Evolutionary conservation across 2,329 filamentous ascomycete species (phyloP).

Genomic region (Xylaria hypoxylon): DNA sequence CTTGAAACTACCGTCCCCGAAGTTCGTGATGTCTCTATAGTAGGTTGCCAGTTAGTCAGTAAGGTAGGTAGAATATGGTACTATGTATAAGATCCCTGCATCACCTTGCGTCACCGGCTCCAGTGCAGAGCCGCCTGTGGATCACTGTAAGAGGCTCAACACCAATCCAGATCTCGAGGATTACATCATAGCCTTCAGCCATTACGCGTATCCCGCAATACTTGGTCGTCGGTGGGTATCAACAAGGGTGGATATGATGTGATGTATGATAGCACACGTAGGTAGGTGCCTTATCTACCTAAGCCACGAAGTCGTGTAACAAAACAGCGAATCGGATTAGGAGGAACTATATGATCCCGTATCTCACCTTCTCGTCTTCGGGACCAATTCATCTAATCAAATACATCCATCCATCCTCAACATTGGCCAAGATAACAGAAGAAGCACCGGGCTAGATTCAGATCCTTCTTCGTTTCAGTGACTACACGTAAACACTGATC

Average conservation of each 20-base stretch:
- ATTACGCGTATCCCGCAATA: constrained; percentile 26
- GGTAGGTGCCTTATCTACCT: constrained; percentile 2
- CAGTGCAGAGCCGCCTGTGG: constrained; percentile 30
- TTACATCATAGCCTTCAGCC: constrained; percentile 35
- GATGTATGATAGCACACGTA: not conserved
- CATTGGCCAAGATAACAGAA: not conserved
- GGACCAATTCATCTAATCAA: not conserved
- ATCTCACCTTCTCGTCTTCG: not conserved
- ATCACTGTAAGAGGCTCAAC: constrained; percentile 14
- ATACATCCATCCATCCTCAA: not conserved
- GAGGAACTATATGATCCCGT: constrained; percentile 3
- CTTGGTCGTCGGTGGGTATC: not conserved
- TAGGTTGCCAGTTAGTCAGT: too few relatives aligned
- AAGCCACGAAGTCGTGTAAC: constrained; percentile 1
- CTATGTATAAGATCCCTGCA: constrained; percentile 11
- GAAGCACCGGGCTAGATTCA: not conserved
- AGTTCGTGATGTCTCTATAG: too few relatives aligned
- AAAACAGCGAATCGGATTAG: constrained; percentile 21
- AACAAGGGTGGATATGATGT: constrained; percentile 8
- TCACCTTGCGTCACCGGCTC: constrained; percentile 30
- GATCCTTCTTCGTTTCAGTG: not conserved
- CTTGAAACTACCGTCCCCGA: too few relatives aligned
- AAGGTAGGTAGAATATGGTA: too few relatives aligned
- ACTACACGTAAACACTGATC: not conserved
- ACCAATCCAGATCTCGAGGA: constrained; percentile 9